These are phyloP conservation scores for Pythium brassicae DNA, from an alignment of 352 stramenopile genomes.

Conservation along the genomic window DNA sequence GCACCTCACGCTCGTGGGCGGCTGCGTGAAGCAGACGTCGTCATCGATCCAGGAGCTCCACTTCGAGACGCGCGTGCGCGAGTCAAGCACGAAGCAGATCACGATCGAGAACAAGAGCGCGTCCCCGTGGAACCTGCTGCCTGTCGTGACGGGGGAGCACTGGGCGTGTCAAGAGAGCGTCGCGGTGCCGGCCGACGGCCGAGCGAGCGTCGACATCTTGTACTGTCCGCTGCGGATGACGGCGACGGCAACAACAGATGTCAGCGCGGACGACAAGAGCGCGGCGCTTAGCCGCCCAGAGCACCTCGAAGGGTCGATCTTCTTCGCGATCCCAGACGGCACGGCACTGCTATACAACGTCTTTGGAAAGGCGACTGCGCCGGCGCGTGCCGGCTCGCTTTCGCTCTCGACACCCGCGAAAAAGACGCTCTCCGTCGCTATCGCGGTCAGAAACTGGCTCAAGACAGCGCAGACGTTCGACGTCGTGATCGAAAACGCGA, in stretches of 20 bases:
- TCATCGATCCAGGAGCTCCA: constrained; percentile 85
- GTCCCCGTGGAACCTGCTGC: constrained; percentile 82
- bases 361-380: constrained; percentile 61
- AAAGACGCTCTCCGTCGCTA: constrained; percentile 56
- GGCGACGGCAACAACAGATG: background rate
- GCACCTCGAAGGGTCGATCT: constrained; percentile 78
- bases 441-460: constrained; percentile 89
- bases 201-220: constrained; percentile 51
- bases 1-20: constrained; percentile 71
- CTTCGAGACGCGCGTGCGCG: constrained; percentile 83
- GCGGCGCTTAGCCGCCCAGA: constrained; percentile 30
- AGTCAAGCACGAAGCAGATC: constrained; percentile 52
- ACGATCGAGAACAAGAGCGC: constrained; percentile 79
- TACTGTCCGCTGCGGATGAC: constrained; percentile 90
- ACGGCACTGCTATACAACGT: constrained; percentile 87
- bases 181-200: constrained; percentile 66
- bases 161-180: constrained; percentile 85
- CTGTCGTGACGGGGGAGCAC: constrained; percentile 83
- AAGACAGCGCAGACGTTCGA: constrained; percentile 68
- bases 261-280: constrained; percentile 12
- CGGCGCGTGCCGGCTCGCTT: constrained; percentile 33
- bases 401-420: constrained; percentile 71
- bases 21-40: constrained; percentile 83
- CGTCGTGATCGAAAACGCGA: constrained; percentile 56
- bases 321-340: constrained; percentile 89